phyloP scores from a whole-genome alignment of 1,139 yeast species.

The Keqinozyma sinolaborantium region DNA sequence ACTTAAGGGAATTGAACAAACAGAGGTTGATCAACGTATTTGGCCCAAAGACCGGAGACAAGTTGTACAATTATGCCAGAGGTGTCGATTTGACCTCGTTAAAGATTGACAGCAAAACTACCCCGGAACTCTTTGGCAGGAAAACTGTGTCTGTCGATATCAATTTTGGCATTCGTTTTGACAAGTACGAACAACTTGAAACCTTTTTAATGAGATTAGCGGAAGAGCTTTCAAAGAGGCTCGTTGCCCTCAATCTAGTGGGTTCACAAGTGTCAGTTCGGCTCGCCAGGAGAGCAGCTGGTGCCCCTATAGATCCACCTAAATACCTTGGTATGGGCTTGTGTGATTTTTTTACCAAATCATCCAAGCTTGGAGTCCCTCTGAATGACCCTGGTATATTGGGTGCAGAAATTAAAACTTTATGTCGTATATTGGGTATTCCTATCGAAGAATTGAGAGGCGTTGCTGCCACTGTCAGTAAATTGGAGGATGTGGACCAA shows the following conservation, averaged over 20 bases:
- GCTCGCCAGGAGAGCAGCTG: constrained; percentile 58
- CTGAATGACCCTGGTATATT: constrained; percentile 63
- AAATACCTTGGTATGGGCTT: constrained; percentile 83
- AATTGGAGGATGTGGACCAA: constrained; percentile 40
- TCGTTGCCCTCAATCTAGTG: constrained; percentile 42
- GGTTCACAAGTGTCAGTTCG: constrained; percentile 64
- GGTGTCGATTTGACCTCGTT: constrained; percentile 68
- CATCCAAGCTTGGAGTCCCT: constrained; percentile 58
- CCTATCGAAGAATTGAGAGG: constrained; percentile 76
- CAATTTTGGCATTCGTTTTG: constrained; percentile 85
- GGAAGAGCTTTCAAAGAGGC: constrained; percentile 54
- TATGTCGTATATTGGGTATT: constrained; percentile 54
- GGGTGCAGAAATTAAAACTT: constrained; percentile 55
- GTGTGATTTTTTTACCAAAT: constrained; percentile 63
- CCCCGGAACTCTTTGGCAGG: constrained; percentile 46
- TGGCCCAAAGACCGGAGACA: constrained; percentile 71
- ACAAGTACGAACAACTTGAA: constrained; percentile 57
- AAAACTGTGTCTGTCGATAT: constrained; percentile 87
- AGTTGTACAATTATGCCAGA: constrained; percentile 53
- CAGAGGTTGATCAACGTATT: constrained; percentile 40
- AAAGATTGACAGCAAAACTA: constrained; percentile 38
- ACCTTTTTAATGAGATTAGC: constrained; percentile 56
- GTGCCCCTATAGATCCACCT: constrained; percentile 71
- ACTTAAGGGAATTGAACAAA: constrained; percentile 35
- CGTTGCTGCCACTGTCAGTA: constrained; percentile 63